A percentile compares a stretch with the other conserved stretches of the same genome.
These are phyloP conservation scores for Rubia yunnanensis DNA, from an alignment of 257 asterid species.

Conservation along the genomic window DNA sequence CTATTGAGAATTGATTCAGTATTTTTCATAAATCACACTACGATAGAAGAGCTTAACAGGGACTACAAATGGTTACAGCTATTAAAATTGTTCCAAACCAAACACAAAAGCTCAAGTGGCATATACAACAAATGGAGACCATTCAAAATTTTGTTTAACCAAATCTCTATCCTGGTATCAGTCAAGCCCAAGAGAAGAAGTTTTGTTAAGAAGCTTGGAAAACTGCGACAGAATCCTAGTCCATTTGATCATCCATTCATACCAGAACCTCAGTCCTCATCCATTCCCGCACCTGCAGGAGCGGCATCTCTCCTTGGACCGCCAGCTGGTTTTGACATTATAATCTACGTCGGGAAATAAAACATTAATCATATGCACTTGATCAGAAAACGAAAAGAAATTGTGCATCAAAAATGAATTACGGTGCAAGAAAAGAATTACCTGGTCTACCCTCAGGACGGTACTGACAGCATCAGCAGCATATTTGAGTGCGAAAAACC, in stretches of 20 bases:
- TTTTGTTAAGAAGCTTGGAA: not conserved
- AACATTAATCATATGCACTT: not conserved
- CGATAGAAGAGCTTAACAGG: not conserved
- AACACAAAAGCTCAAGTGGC: not conserved
- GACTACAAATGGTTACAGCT: not conserved
- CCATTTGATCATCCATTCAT: not conserved
- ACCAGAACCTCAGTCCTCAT: constrained; percentile 27
- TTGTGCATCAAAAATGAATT: no score
- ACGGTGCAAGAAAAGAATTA: constrained; percentile 21
- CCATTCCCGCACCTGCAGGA: constrained; percentile 35
- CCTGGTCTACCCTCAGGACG: constrained; percentile 98
- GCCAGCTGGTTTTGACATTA: constrained; percentile 55
- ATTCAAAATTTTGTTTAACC: constrained; percentile 9
- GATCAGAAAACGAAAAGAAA: no score
- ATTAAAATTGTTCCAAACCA: not conserved
- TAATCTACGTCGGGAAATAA: constrained; percentile 28
- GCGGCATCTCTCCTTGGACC: constrained; percentile 36
- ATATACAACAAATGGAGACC: constrained; percentile 8
- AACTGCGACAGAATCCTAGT: not conserved
- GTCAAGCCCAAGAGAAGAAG: not conserved
- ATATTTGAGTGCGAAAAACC: constrained; percentile 80
- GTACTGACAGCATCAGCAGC: constrained; percentile 97
- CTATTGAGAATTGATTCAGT: no score
- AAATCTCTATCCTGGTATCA: not conserved
- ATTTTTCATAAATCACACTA: not conserved